Evolutionary conservation across 352 stramenopile genomes (phyloP), one percentile per base, ranked within the genome.

Genomic region (Globisporangium uncinulatum): DNA sequence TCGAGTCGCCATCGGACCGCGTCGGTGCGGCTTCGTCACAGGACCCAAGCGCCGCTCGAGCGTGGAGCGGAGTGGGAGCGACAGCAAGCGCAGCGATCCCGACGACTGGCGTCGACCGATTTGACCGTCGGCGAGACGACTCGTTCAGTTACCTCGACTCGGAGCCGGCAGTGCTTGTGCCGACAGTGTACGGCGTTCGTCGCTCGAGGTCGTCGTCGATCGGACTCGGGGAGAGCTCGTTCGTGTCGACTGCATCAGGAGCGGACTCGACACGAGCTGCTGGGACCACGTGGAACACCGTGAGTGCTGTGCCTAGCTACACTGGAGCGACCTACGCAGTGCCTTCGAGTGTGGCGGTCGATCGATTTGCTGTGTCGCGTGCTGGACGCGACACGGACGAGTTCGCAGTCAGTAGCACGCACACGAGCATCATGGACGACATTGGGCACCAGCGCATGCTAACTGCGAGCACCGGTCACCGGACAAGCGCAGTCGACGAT

Each of bases 361-460:
- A 65, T 14, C 59, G 59, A 19, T 62, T 61, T 41, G 53, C 47
- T 20, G 14, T 24, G 21, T 37, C 47, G 15, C 59, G 42, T 19
- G 11, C 41, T 21, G n/a, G 37, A 32, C 29, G 8, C 21, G 37
- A 57, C 52, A 19, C 53, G 14, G 20, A 61, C 9, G 36, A 17
- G 24, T 49, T 49, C 19, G 50, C n/a, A 7, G 21, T 32, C 11
- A 51, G 31, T 20, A 37, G 31, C 29, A 37, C 19, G 4, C 45
- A 51, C 36, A 61, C 51, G 3, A 79, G 57, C 8, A 92, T 92
- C 31, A 90, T 92, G 79, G 72, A 89, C 32, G 79, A 86, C 29
- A 51, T 89, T n/a, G 20, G 65, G 11, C 42, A 44, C 24, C 15
- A 36, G 39, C 51, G 50, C 34, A 15, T 3, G 21, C 11, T 10